Conservation (phyloP, 1,284 basidiomycete genomes). For the Coniferiporia weirii region DNA sequence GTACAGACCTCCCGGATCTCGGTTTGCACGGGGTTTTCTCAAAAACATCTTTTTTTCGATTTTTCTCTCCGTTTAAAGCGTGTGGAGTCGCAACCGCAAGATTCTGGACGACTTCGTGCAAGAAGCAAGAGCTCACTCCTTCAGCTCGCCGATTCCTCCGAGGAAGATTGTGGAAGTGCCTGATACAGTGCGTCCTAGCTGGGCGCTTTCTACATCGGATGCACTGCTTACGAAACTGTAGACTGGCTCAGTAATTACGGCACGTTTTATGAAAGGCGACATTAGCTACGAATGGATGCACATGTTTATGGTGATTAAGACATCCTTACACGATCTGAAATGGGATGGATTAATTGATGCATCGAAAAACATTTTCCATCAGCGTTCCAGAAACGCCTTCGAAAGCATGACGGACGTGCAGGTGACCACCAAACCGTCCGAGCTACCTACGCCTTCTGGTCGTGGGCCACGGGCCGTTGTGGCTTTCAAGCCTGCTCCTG, state of each 20-base stretch:
- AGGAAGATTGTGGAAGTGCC: slow-evolving; percentile 7
- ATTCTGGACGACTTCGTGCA: slow-evolving; percentile 17
- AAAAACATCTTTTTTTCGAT: background rate
- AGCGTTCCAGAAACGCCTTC: background rate
- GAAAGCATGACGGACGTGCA: slow-evolving; percentile 8
- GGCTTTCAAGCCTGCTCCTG: slow-evolving; percentile 13
- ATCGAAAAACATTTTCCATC: background rate
- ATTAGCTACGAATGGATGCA: slow-evolving; percentile 15
- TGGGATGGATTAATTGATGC: background rate
- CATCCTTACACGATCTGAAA: background rate
- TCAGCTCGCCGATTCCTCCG: slow-evolving; percentile 8
- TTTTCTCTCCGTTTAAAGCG: background rate
- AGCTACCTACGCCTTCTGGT: background rate
- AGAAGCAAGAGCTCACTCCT: slow-evolving; percentile 16
- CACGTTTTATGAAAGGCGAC: slow-evolving; percentile 12
- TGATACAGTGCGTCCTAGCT: slow-evolving; percentile 2
- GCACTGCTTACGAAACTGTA: background rate
- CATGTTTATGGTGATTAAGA: slow-evolving; percentile 10
- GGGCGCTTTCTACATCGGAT: background rate
- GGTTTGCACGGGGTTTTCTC: background rate
- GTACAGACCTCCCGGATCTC: background rate
- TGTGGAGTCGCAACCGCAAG: slow-evolving; percentile 17
- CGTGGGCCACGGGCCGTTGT: background rate
- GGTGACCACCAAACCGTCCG: slow-evolving; percentile 12
- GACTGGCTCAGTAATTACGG: slow-evolving; percentile 10